Conservation (phyloP, 1,284 basidiomycete genomes). For the Ceratobasidium papillatum region DNA sequence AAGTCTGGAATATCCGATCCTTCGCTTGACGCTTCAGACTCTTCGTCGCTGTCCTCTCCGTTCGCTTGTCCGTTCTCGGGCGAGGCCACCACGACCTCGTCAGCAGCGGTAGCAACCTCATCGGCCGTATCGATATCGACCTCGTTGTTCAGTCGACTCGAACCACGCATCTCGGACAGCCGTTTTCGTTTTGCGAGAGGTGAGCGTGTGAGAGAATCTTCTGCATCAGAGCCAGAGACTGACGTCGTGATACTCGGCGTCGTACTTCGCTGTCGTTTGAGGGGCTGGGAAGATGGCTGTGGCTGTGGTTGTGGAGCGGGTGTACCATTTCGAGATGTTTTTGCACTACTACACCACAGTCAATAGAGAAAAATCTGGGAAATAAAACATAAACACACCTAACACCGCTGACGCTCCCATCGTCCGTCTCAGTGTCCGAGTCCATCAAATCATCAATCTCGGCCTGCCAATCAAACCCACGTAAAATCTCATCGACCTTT, state of each 20-base stretch:
- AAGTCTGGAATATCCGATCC: conserved; percentile 29
- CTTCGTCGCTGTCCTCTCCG: conserved; percentile 7
- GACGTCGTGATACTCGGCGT: conserved; percentile 68
- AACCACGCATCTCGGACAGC: conserved; percentile 56
- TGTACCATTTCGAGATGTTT: conserved; percentile 53
- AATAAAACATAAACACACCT: conserved; percentile 40
- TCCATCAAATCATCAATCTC: conserved; percentile 44
- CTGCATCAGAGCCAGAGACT: conserved; percentile 52
- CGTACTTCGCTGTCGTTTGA: conserved; percentile 73
- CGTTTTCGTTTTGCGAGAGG: conserved; percentile 81
- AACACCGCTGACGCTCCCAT: conserved; percentile 36
- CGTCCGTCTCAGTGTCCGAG: conserved; percentile 44
- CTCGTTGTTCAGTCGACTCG: conserved; percentile 19
- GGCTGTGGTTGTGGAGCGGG: conserved; percentile 55
- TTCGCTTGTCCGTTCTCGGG: conserved; percentile 15
- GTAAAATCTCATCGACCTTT: conserved; percentile 46
- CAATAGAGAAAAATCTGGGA: background rate
- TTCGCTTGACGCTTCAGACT: conserved; percentile 23
- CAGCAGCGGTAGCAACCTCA: background rate
- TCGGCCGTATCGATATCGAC: background rate
- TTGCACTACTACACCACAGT: background rate
- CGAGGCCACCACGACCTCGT: background rate
- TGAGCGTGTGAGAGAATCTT: conserved; percentile 57
- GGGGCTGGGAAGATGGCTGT: conserved; percentile 51
- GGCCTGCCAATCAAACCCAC: conserved; percentile 41